Base-by-base conservation (phyloP, 1,284 basidiomycete species). In the Pyrrhoderma noxium region DNA sequence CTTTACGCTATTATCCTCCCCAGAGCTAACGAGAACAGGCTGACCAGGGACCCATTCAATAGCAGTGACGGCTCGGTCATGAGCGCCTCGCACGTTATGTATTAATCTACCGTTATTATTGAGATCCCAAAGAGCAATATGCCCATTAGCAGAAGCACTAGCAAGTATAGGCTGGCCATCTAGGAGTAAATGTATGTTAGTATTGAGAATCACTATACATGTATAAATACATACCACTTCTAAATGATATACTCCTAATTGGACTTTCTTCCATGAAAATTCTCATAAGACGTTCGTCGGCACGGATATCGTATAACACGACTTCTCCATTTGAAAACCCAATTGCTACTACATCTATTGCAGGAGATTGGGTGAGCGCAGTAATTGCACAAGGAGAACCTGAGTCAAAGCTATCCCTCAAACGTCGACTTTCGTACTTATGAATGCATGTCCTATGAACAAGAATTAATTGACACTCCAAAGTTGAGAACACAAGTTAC, bases 1-100 rank as follows among this genome's bases (percentile, higher is more conserved):
- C 75, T 95, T 95, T 54, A 97, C 79, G 61, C 89, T 91, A 63
- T 97, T 97, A 65, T 97, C 93, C 57, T 86, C 88, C 18, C 91
- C 89, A 0, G 89, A 90, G 43, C 83, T 91, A 54, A 96, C 75
- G 47, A 97, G 70, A 16, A 97, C 70, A 4, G 93, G 90, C 62
- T 97, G 93, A 2, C 92, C 89, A 3, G 89, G 82, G 11, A 96
- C 78, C 90, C 92, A 97, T 62, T 94, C 83, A 7, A 94, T 66
- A 0, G 85, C 77, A 36, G 81, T 82, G 18, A 96, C 79, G 3
- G 82, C 76, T 34, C 85, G 82, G 57, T 94, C 90, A 62, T 97
- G 93, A 7, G 93, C 93, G 36, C 85, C 89, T 42, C 85, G 79
- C 31, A 93, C 70, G 59, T 93, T 79, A 63, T 95, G 92, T 23